Evolutionary conservation across 2,329 filamentous ascomycete genomes (phyloP).

Genomic region (Furcasterigmium sp.): DNA sequence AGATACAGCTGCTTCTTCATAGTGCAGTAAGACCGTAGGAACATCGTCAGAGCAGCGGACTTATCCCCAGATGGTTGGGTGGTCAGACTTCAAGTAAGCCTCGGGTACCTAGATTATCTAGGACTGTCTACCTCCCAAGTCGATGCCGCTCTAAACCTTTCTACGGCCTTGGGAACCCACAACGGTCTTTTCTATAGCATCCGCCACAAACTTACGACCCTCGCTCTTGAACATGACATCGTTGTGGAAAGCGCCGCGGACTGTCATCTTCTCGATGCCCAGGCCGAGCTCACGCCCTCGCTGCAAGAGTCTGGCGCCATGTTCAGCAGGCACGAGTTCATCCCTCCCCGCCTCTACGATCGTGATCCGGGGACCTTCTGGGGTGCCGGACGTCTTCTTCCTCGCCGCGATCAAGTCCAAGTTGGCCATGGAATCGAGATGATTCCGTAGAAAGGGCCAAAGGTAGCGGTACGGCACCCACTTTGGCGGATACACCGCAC

Average conservation of each 20-base stretch:
- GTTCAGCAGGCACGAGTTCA: constrained; percentile 50
- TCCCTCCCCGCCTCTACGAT: constrained; percentile 54
- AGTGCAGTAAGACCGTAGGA: too few relatives aligned
- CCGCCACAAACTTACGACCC: constrained; percentile 38
- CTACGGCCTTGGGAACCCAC: neutral
- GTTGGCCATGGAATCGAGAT: constrained; percentile 50
- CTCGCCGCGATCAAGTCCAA: constrained; percentile 34
- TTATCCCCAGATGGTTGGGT: too few relatives aligned
- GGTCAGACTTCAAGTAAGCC: too few relatives aligned
- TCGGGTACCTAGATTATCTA: too few relatives aligned
- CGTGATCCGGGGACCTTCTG: constrained; percentile 6
- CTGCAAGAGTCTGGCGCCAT: constrained; percentile 39
- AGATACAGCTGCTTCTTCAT: too few relatives aligned
- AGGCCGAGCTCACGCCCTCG: constrained; percentile 43
- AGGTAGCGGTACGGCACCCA: constrained; percentile 76
- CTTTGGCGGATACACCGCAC: constrained; percentile 68
- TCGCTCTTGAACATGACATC: constrained; percentile 43
- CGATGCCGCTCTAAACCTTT: too few relatives aligned
- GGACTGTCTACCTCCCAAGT: too few relatives aligned
- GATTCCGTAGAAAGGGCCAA: constrained; percentile 66
- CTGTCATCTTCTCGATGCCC: constrained; percentile 34
- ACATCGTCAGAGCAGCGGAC: too few relatives aligned
- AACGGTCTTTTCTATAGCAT: constrained; percentile 29
- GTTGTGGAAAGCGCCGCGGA: constrained; percentile 50
- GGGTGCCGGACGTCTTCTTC: constrained; percentile 15